phyloP scores from a whole-genome alignment of 176 grass and related monocot species.

The Ampelocalamus luodianensis region DNA sequence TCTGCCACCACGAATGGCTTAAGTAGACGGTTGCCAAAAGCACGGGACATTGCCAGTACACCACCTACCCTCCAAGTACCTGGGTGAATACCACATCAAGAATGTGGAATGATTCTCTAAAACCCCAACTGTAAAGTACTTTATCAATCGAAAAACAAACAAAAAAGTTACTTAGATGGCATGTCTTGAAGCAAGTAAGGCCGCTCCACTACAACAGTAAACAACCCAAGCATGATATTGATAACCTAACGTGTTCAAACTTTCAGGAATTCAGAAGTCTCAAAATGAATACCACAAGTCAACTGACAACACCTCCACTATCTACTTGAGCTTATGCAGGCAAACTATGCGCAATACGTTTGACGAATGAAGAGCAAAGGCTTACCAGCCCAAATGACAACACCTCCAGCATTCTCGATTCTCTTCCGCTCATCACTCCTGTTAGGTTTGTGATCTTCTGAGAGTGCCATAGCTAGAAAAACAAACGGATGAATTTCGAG shows the following conservation, averaged over 20 bases:
- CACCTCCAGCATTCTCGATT: slow-evolving; percentile 87
- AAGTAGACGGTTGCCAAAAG: slow-evolving; percentile 88
- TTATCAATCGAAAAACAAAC: slow-evolving; percentile 41
- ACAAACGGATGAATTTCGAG: slow-evolving; percentile 17
- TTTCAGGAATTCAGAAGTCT: slow-evolving; percentile 27
- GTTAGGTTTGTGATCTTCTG: slow-evolving; percentile 96
- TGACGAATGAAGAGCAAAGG: slow-evolving; percentile 40
- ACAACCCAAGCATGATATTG: slow-evolving; percentile 18
- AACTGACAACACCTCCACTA: background rate
- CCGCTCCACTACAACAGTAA: background rate
- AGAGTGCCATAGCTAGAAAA: slow-evolving; percentile 84
- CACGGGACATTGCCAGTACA: slow-evolving; percentile 92
- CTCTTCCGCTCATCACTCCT: slow-evolving; percentile 79
- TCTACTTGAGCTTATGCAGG: slow-evolving; percentile 5
- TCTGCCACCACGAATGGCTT: slow-evolving; percentile 85
- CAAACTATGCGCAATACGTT: background rate
- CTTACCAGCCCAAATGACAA: slow-evolving; percentile 95
- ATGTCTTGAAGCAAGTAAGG: slow-evolving; percentile 14
- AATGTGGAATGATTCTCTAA: slow-evolving; percentile 11
- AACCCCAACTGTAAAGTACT: slow-evolving; percentile 5
- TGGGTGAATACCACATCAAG: slow-evolving; percentile 49
- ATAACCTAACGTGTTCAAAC: slow-evolving; percentile 7
- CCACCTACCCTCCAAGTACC: slow-evolving; percentile 95
- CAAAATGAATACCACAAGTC: slow-evolving; percentile 32
- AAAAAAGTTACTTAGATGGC: background rate